Percentiles rank a stretch among this genome's conserved stretches.
Conservation (phyloP, 768 basidiomycete genomes). For the Holtermannia corniformis region DNA sequence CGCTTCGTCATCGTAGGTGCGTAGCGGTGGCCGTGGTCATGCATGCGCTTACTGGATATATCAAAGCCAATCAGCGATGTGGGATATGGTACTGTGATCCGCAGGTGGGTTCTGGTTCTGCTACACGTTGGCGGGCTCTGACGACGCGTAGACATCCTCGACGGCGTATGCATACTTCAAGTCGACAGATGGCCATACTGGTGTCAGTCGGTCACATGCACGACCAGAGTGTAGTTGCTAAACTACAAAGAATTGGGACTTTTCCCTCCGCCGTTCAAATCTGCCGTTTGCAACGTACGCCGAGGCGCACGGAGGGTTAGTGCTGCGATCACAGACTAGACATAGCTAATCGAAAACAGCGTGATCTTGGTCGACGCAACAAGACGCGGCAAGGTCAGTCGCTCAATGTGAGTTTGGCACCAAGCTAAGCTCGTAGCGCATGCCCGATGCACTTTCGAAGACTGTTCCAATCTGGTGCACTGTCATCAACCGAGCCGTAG, state of each 20-base stretch:
- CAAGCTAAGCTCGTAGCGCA: slow-evolving; percentile 44
- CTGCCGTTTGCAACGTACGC: slow-evolving; percentile 62
- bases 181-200: slow-evolving; percentile 78
- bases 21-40: slow-evolving; percentile 51
- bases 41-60: not conserved
- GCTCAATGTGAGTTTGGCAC: not conserved
- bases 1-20: slow-evolving; percentile 39
- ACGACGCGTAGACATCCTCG: slow-evolving; percentile 13
- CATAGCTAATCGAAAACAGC: no score
- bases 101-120: slow-evolving; percentile 36
- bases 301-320: slow-evolving; percentile 53
- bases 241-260: slow-evolving; percentile 57
- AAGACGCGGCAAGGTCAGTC: slow-evolving; percentile 60
- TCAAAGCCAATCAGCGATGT: slow-evolving; percentile 76
- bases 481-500: slow-evolving; percentile 61
- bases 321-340: slow-evolving; percentile 1
- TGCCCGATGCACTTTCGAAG: slow-evolving; percentile 88
- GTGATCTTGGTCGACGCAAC: slow-evolving; percentile 86
- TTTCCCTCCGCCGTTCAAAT: slow-evolving; percentile 75
- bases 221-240: not conserved
- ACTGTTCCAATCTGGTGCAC: slow-evolving; percentile 89
- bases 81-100: slow-evolving; percentile 91
- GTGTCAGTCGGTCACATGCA: slow-evolving; percentile 11
- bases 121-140: no score
- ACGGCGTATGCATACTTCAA: slow-evolving; percentile 66